Percentiles rank a stretch among this genome's conserved stretches.
Evolutionary conservation across 192 early-diverging fungal species (phyloP).

Genomic region (Nowakowskiella sp.): DNA sequence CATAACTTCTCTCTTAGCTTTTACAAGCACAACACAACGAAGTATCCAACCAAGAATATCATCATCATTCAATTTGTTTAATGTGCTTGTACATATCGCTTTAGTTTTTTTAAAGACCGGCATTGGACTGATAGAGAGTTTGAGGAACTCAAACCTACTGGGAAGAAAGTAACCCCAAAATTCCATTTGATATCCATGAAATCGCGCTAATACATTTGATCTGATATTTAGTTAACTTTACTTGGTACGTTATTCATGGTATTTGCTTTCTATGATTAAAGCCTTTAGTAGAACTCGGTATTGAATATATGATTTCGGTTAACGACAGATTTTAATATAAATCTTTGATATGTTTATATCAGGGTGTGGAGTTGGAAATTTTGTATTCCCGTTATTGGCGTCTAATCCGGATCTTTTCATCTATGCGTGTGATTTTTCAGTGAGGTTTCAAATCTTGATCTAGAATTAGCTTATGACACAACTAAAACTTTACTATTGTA

Average conservation of each 20-base stretch:
- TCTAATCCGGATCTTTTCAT: slow-evolving; percentile 37
- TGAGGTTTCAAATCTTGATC: not conserved
- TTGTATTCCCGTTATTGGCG: slow-evolving; percentile 43
- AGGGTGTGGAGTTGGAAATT: slow-evolving; percentile 54
- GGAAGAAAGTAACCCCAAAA: too few species aligned
- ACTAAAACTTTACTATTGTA: slow-evolving; percentile 1
- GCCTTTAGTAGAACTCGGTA: too few species aligned
- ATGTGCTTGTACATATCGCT: too few species aligned
- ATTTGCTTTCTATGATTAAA: too few species aligned
- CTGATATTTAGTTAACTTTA: too few species aligned
- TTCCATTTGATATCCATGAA: too few species aligned
- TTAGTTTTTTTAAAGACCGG: slow-evolving; percentile 96
- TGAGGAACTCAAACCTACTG: slow-evolving; percentile 60
- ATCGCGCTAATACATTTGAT: too few species aligned
- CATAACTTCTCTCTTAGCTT: not conserved
- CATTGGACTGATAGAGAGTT: slow-evolving; percentile 95
- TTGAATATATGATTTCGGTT: too few species aligned
- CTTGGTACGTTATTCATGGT: too few species aligned
- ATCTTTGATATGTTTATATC: not conserved
- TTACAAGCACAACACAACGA: slow-evolving; percentile 36
- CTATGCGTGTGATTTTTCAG: slow-evolving; percentile 46
- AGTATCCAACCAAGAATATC: too few species aligned
- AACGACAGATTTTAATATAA: too few species aligned
- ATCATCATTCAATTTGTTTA: too few species aligned
- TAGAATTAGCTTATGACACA: not conserved